phyloP scores from a whole-genome alignment of 2,329 filamentous ascomycete genomes.

The Colletotrichum spaethianum region DNA sequence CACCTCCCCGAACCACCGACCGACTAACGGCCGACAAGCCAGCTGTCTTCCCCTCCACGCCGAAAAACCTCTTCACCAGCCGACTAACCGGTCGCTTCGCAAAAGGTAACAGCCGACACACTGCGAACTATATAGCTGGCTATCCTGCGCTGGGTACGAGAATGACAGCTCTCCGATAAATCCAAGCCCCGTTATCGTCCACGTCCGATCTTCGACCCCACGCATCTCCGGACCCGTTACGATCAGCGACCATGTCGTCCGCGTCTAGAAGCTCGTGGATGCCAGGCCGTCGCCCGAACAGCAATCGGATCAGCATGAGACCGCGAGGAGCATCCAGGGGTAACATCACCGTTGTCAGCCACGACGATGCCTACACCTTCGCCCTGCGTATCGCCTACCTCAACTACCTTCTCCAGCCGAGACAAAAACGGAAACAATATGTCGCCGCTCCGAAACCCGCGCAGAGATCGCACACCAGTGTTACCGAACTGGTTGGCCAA shows the following conservation, averaged over 20 bases:
- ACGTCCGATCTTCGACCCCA: slow-evolving; percentile 33
- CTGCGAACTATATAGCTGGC: slow-evolving; percentile 21
- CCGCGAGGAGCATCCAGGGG: slow-evolving; percentile 62
- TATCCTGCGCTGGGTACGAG: slow-evolving; percentile 38
- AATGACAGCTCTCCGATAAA: slow-evolving; percentile 39
- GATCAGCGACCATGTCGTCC: slow-evolving; percentile 64
- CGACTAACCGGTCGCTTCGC: slow-evolving; percentile 2
- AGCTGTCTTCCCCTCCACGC: neutral
- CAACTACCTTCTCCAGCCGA: slow-evolving; percentile 92
- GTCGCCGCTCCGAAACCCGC: slow-evolving; percentile 76
- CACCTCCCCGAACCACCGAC: slow-evolving; percentile 1
- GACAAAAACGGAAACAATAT: slow-evolving; percentile 91
- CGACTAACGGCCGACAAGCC: neutral
- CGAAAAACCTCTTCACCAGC: neutral
- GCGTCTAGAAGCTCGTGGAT: slow-evolving; percentile 64
- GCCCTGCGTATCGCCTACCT: slow-evolving; percentile 93
- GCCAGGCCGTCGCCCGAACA: slow-evolving; percentile 61
- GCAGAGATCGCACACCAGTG: slow-evolving; percentile 76
- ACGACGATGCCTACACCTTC: slow-evolving; percentile 91
- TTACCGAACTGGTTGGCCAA: slow-evolving; percentile 91
- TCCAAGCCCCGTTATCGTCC: slow-evolving; percentile 17
- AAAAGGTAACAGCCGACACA: neutral
- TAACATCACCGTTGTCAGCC: slow-evolving; percentile 61
- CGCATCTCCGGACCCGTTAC: slow-evolving; percentile 22
- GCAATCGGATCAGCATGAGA: slow-evolving; percentile 59